Percentiles rank a stretch among this genome's conserved stretches.
Conservation (phyloP, 495 filamentous ascomycete species). For the Penicillium coffeae region DNA sequence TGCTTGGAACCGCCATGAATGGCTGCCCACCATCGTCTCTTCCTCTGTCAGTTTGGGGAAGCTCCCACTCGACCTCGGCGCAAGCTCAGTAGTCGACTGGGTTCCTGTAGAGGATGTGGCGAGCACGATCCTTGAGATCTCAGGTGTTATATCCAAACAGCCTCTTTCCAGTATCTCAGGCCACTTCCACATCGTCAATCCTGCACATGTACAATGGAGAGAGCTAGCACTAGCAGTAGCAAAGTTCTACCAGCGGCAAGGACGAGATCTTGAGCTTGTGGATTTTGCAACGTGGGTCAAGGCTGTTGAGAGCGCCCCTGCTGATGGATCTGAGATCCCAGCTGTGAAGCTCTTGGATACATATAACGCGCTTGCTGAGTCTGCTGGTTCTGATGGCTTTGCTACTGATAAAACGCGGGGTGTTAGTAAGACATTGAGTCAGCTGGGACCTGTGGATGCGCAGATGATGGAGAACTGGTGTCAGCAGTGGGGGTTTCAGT, state of each 20-base stretch:
- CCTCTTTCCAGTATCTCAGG: neutral
- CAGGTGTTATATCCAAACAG: neutral
- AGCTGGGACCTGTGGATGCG: conserved; percentile 14
- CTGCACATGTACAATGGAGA: conserved; percentile 4
- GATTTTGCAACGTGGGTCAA: conserved; percentile 15
- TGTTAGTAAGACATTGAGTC: conserved; percentile 14
- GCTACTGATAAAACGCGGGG: conserved; percentile 11
- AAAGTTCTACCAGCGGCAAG: conserved; percentile 9
- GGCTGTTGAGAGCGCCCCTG: conserved; percentile 6
- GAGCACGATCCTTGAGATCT: conserved; percentile 8
- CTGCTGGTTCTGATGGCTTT: conserved; percentile 2
- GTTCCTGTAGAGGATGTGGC: conserved; percentile 17
- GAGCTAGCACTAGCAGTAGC: conserved; percentile 5
- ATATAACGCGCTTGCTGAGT: conserved; percentile 1
- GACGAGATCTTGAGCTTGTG: conserved; percentile 9
- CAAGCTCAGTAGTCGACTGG: conserved; percentile 9
- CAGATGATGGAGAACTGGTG: conserved; percentile 24
- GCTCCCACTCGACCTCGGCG: conserved; percentile 4
- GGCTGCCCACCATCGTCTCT: conserved; percentile 19
- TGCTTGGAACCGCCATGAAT: conserved; percentile 34
- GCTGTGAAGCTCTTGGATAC: conserved; percentile 22
- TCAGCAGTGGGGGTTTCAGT: conserved; percentile 19
- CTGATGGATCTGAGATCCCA: conserved; percentile 15
- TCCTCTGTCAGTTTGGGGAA: conserved; percentile 3
- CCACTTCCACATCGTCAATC: conserved; percentile 19